These are phyloP conservation scores for Fusarium heterosporum DNA, from an alignment of 2,329 filamentous ascomycete species.

Conservation along the genomic window DNA sequence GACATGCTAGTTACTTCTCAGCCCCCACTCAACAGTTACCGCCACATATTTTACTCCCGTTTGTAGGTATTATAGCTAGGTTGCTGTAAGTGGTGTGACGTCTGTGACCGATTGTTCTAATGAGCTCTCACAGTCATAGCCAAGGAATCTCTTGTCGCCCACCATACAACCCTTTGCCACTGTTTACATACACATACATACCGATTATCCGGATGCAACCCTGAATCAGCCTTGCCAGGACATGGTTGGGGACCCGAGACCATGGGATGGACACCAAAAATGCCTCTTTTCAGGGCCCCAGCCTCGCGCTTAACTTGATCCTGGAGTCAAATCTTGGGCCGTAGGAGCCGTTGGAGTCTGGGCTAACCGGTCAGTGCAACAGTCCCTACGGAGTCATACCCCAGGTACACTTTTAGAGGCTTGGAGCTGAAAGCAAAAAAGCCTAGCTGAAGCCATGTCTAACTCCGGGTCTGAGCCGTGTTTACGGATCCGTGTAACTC, in stretches of 20 bases:
- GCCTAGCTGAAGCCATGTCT: constrained; percentile 8
- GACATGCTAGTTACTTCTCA: background rate
- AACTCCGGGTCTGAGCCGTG: background rate
- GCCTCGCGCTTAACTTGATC: constrained; percentile 40
- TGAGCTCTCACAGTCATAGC: background rate
- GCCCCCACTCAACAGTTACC: constrained; percentile 32
- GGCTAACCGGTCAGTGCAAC: background rate
- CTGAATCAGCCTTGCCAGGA: constrained; percentile 42
- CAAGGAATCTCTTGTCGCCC: background rate
- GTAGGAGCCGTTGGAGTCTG: constrained; percentile 14
- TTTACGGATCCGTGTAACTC: background rate
- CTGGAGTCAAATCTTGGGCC: constrained; percentile 31
- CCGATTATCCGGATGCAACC: constrained; percentile 21
- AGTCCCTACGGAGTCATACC: background rate
- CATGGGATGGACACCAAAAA: constrained; percentile 5
- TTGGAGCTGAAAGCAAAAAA: constrained; percentile 18
- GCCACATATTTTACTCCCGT: constrained; percentile 8
- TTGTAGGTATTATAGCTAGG: constrained; percentile 6
- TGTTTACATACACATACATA: constrained; percentile 27
- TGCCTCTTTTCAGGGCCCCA: constrained; percentile 25
- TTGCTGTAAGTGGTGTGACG: constrained; percentile 12
- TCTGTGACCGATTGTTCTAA: background rate
- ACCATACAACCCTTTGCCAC: background rate
- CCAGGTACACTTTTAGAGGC: background rate
- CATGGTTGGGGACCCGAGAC: background rate